These are phyloP conservation scores for Plenodomus biglobosus DNA, from an alignment of 2,329 filamentous ascomycete species.

Conservation along the genomic window DNA sequence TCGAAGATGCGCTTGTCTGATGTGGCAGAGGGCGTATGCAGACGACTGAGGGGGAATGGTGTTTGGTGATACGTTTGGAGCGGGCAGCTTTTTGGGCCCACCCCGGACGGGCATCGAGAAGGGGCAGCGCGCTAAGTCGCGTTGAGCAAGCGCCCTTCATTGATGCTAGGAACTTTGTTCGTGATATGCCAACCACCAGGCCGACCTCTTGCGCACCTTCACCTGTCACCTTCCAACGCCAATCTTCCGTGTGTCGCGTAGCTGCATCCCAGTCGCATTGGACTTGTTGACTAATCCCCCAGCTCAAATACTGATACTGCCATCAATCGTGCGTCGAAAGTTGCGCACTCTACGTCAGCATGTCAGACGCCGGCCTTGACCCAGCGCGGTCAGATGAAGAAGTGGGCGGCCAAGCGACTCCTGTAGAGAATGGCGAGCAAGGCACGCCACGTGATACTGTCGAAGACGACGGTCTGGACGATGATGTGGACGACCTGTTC, in stretches of 20 bases:
- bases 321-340: neutral
- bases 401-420: conserved; percentile 36
- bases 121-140: conserved; percentile 30
- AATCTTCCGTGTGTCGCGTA: neutral
- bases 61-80: conserved; percentile 38
- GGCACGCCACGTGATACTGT: conserved; percentile 34
- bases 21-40: conserved; percentile 26
- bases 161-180: conserved; percentile 1
- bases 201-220: conserved; percentile 1
- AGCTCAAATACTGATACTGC: neutral
- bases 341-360: conserved; percentile 20
- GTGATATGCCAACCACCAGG: neutral
- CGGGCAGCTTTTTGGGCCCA: conserved; percentile 32
- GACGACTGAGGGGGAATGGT: conserved; percentile 21
- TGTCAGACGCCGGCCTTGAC: conserved; percentile 44
- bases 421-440: conserved; percentile 34
- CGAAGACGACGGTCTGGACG: conserved; percentile 36
- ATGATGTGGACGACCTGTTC: conserved; percentile 50
- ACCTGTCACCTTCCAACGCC: neutral
- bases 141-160: conserved; percentile 23
- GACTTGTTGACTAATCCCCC: neutral
- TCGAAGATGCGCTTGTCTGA: conserved; percentile 12
- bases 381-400: conserved; percentile 41
- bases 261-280: neutral
- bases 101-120: conserved; percentile 28